phyloP scores from a whole-genome alignment of 1,284 basidiomycete genomes.

The Puccinia novopanici region DNA sequence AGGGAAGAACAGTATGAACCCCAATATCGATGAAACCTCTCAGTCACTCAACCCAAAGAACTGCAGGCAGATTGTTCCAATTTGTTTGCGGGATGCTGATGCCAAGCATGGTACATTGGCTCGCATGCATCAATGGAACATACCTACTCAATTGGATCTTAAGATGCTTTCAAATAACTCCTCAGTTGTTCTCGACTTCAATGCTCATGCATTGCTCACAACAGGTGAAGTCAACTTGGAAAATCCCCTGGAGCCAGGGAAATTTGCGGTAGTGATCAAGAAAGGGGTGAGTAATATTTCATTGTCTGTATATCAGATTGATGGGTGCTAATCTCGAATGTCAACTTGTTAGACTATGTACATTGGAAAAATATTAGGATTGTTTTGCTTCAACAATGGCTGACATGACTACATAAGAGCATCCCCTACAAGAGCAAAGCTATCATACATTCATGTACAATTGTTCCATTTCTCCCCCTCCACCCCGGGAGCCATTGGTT shows the following conservation, averaged over 20 bases:
- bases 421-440: not conserved
- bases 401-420: not conserved
- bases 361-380: not conserved
- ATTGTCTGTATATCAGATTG: not conserved
- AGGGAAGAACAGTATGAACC: not conserved
- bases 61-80: constrained; percentile 4
- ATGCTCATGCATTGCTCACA: not conserved
- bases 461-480: not conserved
- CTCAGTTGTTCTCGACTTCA: too few relatives aligned
- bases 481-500: not conserved
- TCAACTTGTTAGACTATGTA: not conserved
- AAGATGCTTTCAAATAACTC: too few relatives aligned
- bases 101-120: too few relatives aligned
- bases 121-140: too few relatives aligned
- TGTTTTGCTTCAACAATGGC: constrained; percentile 15
- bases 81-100: too few relatives aligned
- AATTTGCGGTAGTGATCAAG: not conserved
- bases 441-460: not conserved
- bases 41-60: not conserved
- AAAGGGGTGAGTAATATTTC: too few relatives aligned
- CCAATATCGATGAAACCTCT: not conserved
- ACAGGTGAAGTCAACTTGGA: not conserved
- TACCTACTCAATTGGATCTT: too few relatives aligned
- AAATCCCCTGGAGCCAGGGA: constrained; percentile 9
- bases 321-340: not conserved